A percentile compares a stretch with the other conserved stretches of the same genome.
Evolutionary conservation across 2,329 filamentous ascomycete species (phyloP).

Genomic region (Epichloe uncinata): DNA sequence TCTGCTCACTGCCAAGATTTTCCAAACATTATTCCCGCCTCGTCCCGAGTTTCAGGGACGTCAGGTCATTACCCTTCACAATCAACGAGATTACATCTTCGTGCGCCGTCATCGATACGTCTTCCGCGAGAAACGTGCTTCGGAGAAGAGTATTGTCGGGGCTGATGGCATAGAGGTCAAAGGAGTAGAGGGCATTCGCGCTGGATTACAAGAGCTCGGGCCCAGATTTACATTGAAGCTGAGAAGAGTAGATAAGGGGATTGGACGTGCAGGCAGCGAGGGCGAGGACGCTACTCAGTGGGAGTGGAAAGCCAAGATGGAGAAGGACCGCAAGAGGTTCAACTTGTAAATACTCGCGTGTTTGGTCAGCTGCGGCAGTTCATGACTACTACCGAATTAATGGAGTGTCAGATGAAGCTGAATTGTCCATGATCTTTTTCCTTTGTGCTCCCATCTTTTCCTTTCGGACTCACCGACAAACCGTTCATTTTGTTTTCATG

Average conservation of each 20-base stretch:
- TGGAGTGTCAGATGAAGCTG: neutral
- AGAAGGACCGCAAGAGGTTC: constrained; percentile 88
- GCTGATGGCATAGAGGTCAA: constrained; percentile 72
- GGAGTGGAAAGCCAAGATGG: constrained; percentile 94
- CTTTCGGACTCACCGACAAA: too few relatives aligned
- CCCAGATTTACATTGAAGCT: constrained; percentile 68
- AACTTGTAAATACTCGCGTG: constrained; percentile 46
- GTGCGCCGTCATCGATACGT: constrained; percentile 81
- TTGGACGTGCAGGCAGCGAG: constrained; percentile 53
- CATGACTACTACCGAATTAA: neutral
- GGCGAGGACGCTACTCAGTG: constrained; percentile 72
- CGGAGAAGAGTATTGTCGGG: constrained; percentile 74
- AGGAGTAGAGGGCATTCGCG: constrained; percentile 73
- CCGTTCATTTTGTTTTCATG: too few relatives aligned
- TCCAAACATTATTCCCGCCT: constrained; percentile 49
- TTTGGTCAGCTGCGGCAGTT: too few relatives aligned
- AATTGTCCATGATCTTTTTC: too few relatives aligned
- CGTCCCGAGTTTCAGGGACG: constrained; percentile 73
- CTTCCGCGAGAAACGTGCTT: constrained; percentile 76
- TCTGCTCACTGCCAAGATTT: constrained; percentile 72
- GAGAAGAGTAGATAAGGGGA: constrained; percentile 79
- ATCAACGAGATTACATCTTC: constrained; percentile 95
- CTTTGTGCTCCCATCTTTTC: too few relatives aligned
- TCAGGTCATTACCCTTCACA: constrained; percentile 85
- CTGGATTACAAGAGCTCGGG: constrained; percentile 81